phyloP scores from a whole-genome alignment of 2,329 filamentous ascomycete genomes.

The Hirsutella thompsonii region DNA sequence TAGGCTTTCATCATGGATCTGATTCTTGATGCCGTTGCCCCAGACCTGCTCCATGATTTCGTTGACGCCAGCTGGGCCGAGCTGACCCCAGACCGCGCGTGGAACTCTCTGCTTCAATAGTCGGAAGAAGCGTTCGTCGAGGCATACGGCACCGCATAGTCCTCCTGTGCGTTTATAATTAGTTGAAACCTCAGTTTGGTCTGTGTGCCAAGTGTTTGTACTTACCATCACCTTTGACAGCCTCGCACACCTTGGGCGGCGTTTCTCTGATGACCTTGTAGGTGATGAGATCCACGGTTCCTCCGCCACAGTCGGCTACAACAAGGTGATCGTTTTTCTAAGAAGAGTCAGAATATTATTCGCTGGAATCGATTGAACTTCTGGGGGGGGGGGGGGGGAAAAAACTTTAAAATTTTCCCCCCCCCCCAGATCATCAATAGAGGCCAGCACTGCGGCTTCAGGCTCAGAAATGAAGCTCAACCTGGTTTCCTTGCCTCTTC shows the following conservation, averaged over 20 bases:
- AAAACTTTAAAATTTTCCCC: constrained; percentile 10
- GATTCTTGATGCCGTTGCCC: constrained; percentile 16
- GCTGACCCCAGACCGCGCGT: not conserved
- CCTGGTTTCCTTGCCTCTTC: constrained; percentile 14
- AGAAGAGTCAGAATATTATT: not conserved
- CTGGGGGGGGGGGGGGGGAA: too few species aligned
- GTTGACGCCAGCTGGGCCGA: constrained; percentile 1
- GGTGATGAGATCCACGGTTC: constrained; percentile 26
- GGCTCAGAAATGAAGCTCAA: constrained; percentile 27
- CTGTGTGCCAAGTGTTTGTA: not conserved
- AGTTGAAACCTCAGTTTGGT: not conserved
- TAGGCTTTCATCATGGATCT: constrained; percentile 8
- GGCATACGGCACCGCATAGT: constrained; percentile 25
- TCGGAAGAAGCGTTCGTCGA: constrained; percentile 22
- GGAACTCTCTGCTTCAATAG: constrained; percentile 15
- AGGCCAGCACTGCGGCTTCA: constrained; percentile 29
- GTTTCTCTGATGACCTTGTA: constrained; percentile 14
- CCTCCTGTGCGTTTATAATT: constrained; percentile 12
- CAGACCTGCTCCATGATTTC: constrained; percentile 12
- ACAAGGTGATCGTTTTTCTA: constrained; percentile 13
- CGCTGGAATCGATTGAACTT: too few species aligned
- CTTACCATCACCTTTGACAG: constrained; percentile 22
- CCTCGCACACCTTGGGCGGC: constrained; percentile 20
- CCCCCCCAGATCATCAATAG: constrained; percentile 14
- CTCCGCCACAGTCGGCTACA: constrained; percentile 23